phyloP scores from a whole-genome alignment of 1,284 basidiomycete species.

The Blastosporella zonata region DNA sequence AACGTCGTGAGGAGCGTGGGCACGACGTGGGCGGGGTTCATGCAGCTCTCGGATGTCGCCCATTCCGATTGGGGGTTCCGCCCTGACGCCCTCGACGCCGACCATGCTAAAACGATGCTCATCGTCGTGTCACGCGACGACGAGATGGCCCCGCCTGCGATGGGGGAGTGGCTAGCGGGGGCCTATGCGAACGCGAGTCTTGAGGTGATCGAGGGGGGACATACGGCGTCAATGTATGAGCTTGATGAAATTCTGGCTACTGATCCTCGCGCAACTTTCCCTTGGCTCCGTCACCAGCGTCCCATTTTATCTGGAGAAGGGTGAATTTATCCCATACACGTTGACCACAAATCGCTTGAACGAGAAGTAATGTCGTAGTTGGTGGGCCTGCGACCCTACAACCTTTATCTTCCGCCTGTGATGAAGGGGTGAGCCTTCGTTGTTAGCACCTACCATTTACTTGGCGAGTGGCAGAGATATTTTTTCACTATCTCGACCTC shows the following conservation, averaged over 20 bases:
- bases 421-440: too few species aligned
- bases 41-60: slow-evolving; percentile 38
- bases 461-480: too few species aligned
- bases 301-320: too few species aligned
- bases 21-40: slow-evolving; percentile 50
- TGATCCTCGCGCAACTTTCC: too few species aligned
- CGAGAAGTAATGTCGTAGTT: too few species aligned
- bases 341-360: too few species aligned
- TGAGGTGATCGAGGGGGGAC: slow-evolving; percentile 41
- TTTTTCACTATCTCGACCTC: too few species aligned
- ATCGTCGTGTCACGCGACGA: slow-evolving; percentile 40
- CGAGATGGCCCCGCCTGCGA: slow-evolving; percentile 32
- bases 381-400: too few species aligned
- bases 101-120: slow-evolving; percentile 40
- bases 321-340: too few species aligned
- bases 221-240: slow-evolving; percentile 39
- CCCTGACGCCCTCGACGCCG: slow-evolving; percentile 36
- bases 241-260: slow-evolving; percentile 43
- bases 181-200: slow-evolving; percentile 36
- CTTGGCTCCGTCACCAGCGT: too few species aligned
- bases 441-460: too few species aligned
- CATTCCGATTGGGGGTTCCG: slow-evolving; percentile 54
- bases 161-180: slow-evolving; percentile 42
- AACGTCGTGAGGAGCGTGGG: slow-evolving; percentile 45
- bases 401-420: too few species aligned